Evolutionary conservation across 129 eudicot genomes (phyloP).

Genomic region (Chrysanthemum seticuspe): DNA sequence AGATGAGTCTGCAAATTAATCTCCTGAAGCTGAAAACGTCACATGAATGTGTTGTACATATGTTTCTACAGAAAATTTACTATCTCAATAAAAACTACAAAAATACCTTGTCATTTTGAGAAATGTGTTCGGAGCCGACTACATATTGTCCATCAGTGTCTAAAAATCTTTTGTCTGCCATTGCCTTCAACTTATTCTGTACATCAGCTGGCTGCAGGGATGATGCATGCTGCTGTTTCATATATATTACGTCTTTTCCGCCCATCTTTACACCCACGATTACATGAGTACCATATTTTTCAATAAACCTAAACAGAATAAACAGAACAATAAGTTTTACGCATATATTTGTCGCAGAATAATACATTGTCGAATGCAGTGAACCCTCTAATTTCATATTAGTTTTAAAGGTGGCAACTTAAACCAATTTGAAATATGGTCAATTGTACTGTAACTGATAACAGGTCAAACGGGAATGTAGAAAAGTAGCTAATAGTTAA

Average conservation of each 20-base stretch:
- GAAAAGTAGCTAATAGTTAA: neutral
- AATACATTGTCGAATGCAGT: neutral
- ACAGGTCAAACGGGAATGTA: neutral
- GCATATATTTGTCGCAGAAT: neutral
- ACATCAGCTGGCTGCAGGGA: conserved; percentile 92
- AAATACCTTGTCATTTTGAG: conserved; percentile 67
- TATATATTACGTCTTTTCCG: conserved; percentile 89
- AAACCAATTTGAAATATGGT: neutral
- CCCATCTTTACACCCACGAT: conserved; percentile 98
- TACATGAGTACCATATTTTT: conserved; percentile 89
- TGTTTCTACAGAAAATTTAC: neutral
- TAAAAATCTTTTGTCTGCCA: conserved; percentile 86
- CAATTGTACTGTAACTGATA: neutral
- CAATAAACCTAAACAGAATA: conserved; percentile 64
- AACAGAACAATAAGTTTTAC: conserved; percentile 4
- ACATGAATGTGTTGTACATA: conserved; percentile 2
- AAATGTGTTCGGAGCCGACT: conserved; percentile 46
- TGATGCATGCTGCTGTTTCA: conserved; percentile 94
- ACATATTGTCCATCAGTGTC: conserved; percentile 58
- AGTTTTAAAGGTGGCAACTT: neutral
- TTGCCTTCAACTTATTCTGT: conserved; percentile 71
- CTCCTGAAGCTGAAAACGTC: too few relatives aligned
- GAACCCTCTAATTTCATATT: neutral
- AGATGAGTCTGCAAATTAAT: too few relatives aligned
- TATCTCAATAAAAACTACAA: neutral